Evolutionary conservation across 345 rosid species (phyloP), one percentile per base, ranked within the genome.

Genomic region (Lagerstroemia speciosa): DNA sequence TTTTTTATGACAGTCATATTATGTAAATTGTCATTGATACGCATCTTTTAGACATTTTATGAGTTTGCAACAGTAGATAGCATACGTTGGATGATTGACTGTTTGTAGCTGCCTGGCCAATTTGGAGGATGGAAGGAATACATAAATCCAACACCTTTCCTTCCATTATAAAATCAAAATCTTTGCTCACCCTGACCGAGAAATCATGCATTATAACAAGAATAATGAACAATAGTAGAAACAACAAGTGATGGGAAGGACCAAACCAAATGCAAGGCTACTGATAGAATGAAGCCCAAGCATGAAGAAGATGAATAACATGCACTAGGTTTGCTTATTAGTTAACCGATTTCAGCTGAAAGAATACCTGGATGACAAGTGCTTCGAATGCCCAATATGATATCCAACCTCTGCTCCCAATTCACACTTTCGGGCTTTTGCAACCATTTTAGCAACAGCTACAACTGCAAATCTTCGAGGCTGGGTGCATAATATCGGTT

Each of bases 401-500:
- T 87, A 93, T 64, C 97, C 98, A 83, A 93, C 85, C 75, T 93
- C 97, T 40, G 66, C 88, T 63, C 98, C 98, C 68, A 93, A 75
- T 52, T 79, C 94, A 75, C 89, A 81, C 64, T 87, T 86, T 29
- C 98, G 97, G 73, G 89, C 83, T 73, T 85, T 71, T 6, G 98
- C 93, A 76, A 93, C 97, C 93, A 87, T 90, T 83, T 86, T 93
- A 63, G 98, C 96, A 57, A 93, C 93, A 65, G 98, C 89, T 65
- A 93, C 97, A 76, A 89, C 98, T 64, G 98, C 98, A 81, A 93
- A 89, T 76, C 98, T 85, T 83, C 98, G 83, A 12, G 98, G 97
- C 73, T 87, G 97, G 1, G 98, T 90, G 66, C 98, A 93, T 65
- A 93, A 60, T 69, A 93, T 75, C 3, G 98, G 98, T 62, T 81